These are phyloP conservation scores for Setaria viridis DNA, from an alignment of 202 grass and related monocot genomes.

Conservation along the genomic window DNA sequence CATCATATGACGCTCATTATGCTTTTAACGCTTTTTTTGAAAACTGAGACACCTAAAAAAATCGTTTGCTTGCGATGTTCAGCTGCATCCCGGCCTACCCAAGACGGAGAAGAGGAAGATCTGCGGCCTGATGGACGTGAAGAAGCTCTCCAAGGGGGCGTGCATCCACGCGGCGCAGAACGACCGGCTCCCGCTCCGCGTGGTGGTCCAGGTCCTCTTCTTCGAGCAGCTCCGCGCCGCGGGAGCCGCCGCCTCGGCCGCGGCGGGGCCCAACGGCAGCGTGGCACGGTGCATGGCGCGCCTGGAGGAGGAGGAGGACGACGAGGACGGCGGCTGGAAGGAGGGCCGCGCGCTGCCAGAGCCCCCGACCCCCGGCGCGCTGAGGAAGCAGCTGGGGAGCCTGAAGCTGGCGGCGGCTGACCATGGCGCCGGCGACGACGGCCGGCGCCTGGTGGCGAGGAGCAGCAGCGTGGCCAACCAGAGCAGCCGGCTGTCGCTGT, in stretches of 20 bases:
- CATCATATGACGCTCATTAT: neutral
- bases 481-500: slow-evolving; percentile 57
- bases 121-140: slow-evolving; percentile 75
- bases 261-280: neutral
- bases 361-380: slow-evolving; percentile 14
- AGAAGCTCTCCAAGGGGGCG: slow-evolving; percentile 93
- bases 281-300: slow-evolving; percentile 23
- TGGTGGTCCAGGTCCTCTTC: slow-evolving; percentile 87
- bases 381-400: slow-evolving; percentile 64
- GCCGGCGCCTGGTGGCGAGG: slow-evolving; percentile 44
- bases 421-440: slow-evolving; percentile 34
- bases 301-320: slow-evolving; percentile 27
- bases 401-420: slow-evolving; percentile 47
- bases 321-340: slow-evolving; percentile 31
- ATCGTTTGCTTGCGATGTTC: slow-evolving; percentile 10
- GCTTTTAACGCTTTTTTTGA: neutral
- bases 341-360: slow-evolving; percentile 33
- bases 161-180: slow-evolving; percentile 89
- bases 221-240: slow-evolving; percentile 74
- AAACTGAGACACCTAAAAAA: neutral
- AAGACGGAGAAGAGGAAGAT: slow-evolving; percentile 83
- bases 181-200: slow-evolving; percentile 79
- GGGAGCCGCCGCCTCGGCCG: neutral
- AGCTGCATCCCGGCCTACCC: slow-evolving; percentile 71
- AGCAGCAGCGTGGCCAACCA: slow-evolving; percentile 49